Percentiles rank a stretch among this genome's conserved stretches.
Conservation (phyloP, 805 yeast species). For the Alloascoidea africana region DNA sequence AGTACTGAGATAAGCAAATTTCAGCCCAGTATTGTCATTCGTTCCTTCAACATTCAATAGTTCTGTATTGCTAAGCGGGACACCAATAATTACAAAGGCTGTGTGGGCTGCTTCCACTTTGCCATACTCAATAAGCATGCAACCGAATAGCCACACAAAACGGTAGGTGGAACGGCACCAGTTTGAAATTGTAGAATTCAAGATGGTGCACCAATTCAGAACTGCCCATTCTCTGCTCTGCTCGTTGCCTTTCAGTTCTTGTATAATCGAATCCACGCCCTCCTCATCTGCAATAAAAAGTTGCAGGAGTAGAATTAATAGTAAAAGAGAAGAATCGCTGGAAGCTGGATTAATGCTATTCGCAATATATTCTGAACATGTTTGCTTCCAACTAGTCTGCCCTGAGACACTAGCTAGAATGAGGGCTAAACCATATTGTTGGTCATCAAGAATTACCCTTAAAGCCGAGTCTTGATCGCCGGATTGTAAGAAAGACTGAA, state of each 20-base stretch:
- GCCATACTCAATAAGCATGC: neutral
- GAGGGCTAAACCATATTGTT: neutral
- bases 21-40: neutral
- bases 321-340: neutral
- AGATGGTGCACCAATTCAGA: neutral
- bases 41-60: neutral
- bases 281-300: neutral
- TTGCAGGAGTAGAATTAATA: neutral
- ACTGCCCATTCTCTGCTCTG: no score
- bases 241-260: no score
- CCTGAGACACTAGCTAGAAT: neutral
- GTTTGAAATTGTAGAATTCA: neutral
- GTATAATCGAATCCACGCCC: neutral
- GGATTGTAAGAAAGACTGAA: neutral
- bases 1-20: neutral
- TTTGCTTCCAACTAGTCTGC: neutral
- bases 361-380: neutral
- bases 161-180: neutral
- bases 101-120: neutral
- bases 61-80: neutral
- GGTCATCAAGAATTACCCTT: neutral
- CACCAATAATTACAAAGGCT: neutral
- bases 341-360: neutral
- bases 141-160: neutral
- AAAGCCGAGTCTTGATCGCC: neutral